A percentile compares a stretch with the other conserved stretches of the same genome.
These are phyloP conservation scores for Botrytis porri DNA, from an alignment of 2,329 filamentous ascomycete species.

Conservation along the genomic window DNA sequence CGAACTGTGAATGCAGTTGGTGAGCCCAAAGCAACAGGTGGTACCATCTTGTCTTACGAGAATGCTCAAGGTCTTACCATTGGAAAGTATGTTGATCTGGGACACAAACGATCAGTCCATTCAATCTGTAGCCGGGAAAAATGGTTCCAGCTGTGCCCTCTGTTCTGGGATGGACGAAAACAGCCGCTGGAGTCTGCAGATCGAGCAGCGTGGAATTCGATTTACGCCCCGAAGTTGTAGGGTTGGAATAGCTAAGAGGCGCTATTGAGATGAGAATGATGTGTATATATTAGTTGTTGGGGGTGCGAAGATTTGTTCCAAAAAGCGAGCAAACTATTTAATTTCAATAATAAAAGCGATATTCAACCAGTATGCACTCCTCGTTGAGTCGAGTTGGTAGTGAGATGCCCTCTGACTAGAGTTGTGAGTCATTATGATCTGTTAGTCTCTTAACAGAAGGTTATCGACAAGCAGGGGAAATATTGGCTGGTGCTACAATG, in stretches of 20 bases:
- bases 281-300: background rate
- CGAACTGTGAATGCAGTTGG: constrained; percentile 57
- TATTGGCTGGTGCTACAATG: background rate
- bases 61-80: constrained; percentile 36
- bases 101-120: constrained; percentile 42
- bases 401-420: background rate
- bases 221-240: constrained; percentile 40
- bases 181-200: constrained; percentile 45
- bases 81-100: constrained; percentile 41
- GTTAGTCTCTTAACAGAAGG: background rate
- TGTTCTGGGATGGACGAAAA: constrained; percentile 49
- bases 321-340: background rate
- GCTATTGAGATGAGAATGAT: background rate
- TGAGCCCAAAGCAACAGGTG: constrained; percentile 71
- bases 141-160: constrained; percentile 46
- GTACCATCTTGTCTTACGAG: constrained; percentile 54
- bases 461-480: background rate
- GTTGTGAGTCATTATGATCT: background rate
- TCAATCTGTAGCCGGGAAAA: constrained; percentile 41
- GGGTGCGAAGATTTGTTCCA: background rate
- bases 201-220: constrained; percentile 46
- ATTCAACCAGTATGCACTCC: background rate
- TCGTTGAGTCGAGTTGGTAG: background rate
- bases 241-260: background rate
- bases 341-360: background rate